Conservation (phyloP, 192 early-diverging fungal genomes). For the Funneliformis geosporum region DNA sequence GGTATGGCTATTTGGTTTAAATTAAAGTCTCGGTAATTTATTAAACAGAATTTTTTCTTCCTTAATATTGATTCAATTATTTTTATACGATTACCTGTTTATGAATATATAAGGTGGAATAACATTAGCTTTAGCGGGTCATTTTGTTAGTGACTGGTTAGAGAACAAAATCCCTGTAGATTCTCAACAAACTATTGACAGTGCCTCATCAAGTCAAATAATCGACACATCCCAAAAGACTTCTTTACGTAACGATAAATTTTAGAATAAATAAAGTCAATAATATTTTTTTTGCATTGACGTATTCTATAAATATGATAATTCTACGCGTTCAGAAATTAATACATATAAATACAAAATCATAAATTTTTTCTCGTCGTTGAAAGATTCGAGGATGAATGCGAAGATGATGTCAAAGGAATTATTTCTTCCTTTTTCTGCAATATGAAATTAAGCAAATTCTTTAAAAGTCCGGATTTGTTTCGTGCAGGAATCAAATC, state of each 20-base stretch:
- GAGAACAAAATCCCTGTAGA: background rate
- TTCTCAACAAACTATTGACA: background rate
- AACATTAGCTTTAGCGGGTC: background rate
- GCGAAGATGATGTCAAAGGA: constrained; percentile 1
- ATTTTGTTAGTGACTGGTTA: background rate
- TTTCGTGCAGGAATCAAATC: constrained; percentile 15
- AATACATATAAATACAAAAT: background rate
- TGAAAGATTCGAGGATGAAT: background rate
- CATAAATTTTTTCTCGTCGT: background rate
- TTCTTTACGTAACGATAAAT: background rate
- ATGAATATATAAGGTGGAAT: background rate
- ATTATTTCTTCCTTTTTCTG: constrained; percentile 30
- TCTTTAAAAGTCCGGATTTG: constrained; percentile 22
- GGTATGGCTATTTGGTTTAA: constrained; percentile 14
- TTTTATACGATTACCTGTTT: background rate
- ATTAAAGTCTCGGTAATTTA: background rate
- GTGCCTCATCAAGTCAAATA: background rate
- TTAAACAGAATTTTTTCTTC: background rate
- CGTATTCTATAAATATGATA: background rate
- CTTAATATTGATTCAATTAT: background rate
- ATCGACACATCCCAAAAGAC: background rate
- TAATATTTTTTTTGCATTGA: background rate
- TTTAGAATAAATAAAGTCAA: background rate
- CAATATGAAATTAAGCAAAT: constrained; percentile 22
- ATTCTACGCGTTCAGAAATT: background rate